Evolutionary conservation across 345 rosid species (phyloP), one percentile per base, ranked within the genome.

Genomic region (Litchi chinensis): DNA sequence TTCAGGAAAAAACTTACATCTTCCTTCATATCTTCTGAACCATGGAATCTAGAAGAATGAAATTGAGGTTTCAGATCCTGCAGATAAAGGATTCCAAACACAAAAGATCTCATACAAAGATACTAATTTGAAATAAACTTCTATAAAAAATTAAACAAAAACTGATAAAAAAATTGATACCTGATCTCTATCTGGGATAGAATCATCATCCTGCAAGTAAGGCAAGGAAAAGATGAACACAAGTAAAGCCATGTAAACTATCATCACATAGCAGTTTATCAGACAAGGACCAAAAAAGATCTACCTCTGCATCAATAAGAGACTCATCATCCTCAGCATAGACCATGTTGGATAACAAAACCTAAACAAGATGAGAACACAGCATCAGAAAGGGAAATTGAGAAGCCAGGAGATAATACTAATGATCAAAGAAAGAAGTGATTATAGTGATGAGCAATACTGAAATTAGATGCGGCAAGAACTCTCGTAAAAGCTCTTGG

Each of bases 181-280:
- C 98, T 97, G 99, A 67, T 94, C 98, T 70, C 98, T 85, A 85
- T 97, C 99, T 79, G 99, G 98, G 75, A 93, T 91, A 85, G 98
- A 97, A 77, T 81, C 97, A 72, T 97, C 98, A 71, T 93, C 99
- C 99, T 97, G 92, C 83, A 91, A 84, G 68, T 15, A 65, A 11
- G 18, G 9, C 77, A 84, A 76, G 26, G n/a, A 65, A 28, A 65
- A 56, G 81, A 41, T 57, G 21, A 65, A 65, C n/a, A 77, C 50
- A 50, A 46, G 74, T 64, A 59, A 77, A 69, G 19, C 5, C 39
- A 10, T 26, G 71, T 24, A 21, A 71, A n/a, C n/a, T 68, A 70
- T 28, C 8, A 15, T 5, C 39, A 26, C 22, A 15, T 5, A 24
- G 7, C 39, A 10, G 40, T 65, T 32, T 65, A 12, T 32, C 68